Evolutionary conservation across 495 filamentous ascomycete genomes (phyloP).

Genomic region (Annulohypoxylon nitens): DNA sequence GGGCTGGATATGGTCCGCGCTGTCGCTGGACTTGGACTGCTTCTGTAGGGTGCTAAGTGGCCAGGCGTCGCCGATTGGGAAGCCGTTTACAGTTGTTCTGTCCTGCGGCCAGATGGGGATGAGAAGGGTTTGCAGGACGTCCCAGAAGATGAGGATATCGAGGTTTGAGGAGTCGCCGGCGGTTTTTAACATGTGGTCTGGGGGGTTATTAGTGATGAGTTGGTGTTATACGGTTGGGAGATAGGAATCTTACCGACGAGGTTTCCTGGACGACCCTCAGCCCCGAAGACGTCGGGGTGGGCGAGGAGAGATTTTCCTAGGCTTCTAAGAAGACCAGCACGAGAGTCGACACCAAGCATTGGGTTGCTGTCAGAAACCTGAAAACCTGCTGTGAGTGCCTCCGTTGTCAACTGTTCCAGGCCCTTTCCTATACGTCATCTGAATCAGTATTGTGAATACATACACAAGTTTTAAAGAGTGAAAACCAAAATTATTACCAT

Average conservation of each 20-base stretch:
- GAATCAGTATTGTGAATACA: not conserved
- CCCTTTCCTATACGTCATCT: not conserved
- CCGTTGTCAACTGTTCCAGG: slow-evolving; percentile 9
- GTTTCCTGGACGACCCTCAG: slow-evolving; percentile 20
- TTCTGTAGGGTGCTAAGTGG: slow-evolving; percentile 58
- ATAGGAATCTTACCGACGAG: slow-evolving; percentile 17
- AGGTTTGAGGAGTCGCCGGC: slow-evolving; percentile 87
- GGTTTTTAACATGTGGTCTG: slow-evolving; percentile 88
- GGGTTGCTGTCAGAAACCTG: not conserved
- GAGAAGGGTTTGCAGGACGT: slow-evolving; percentile 86
- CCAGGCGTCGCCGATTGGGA: slow-evolving; percentile 94
- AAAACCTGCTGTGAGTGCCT: not conserved
- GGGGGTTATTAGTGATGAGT: not conserved
- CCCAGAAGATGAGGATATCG: slow-evolving; percentile 88
- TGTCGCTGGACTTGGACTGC: slow-evolving; percentile 65
- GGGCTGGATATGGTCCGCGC: slow-evolving; percentile 86
- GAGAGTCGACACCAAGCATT: slow-evolving; percentile 7
- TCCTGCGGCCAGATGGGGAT: slow-evolving; percentile 88
- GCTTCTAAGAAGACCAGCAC: slow-evolving; percentile 12
- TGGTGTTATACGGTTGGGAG: not conserved
- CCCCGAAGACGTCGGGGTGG: not conserved
- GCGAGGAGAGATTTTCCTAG: slow-evolving; percentile 14
- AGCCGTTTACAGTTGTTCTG: slow-evolving; percentile 85
- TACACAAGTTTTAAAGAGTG: too few relatives aligned
- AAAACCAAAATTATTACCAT: slow-evolving; percentile 6